A percentile compares a stretch with the other conserved stretches of the same genome.
Conservation (phyloP, 108 stramenopile species). For the Skeletonema menzelii region DNA sequence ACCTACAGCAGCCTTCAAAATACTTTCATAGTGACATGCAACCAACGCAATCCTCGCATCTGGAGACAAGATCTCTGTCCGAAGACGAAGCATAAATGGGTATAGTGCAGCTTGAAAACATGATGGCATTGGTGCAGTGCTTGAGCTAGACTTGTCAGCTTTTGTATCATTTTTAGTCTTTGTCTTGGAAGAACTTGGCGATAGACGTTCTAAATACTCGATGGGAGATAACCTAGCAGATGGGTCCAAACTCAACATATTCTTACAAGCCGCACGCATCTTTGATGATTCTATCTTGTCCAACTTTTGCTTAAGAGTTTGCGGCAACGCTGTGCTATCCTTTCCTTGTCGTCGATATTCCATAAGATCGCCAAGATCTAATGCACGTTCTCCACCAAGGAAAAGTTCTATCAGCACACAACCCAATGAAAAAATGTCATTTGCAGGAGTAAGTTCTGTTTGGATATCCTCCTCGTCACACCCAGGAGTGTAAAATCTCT, state of each 20-base stretch:
- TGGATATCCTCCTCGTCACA: constrained; percentile 10
- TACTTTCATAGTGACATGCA: constrained; percentile 71
- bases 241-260: constrained; percentile 91
- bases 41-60: constrained; percentile 90
- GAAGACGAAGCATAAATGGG: constrained; percentile 60
- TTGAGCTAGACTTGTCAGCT: neutral
- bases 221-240: constrained; percentile 63
- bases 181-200: constrained; percentile 39
- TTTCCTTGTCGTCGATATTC: constrained; percentile 61
- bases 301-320: constrained; percentile 75
- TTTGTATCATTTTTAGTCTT: constrained; percentile 12
- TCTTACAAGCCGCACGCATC: constrained; percentile 79
- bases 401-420: constrained; percentile 95
- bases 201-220: constrained; percentile 73
- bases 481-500: constrained; percentile 73
- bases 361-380: constrained; percentile 93
- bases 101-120: constrained; percentile 60
- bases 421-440: constrained; percentile 98
- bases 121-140: constrained; percentile 47
- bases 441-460: constrained; percentile 71
- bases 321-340: constrained; percentile 25
- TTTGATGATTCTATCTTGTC: constrained; percentile 85
- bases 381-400: constrained; percentile 89
- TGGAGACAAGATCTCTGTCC: constrained; percentile 63
- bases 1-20: constrained; percentile 76